Evolutionary conservation across 129 eudicot species (phyloP).

Genomic region (Deinandra increscens): DNA sequence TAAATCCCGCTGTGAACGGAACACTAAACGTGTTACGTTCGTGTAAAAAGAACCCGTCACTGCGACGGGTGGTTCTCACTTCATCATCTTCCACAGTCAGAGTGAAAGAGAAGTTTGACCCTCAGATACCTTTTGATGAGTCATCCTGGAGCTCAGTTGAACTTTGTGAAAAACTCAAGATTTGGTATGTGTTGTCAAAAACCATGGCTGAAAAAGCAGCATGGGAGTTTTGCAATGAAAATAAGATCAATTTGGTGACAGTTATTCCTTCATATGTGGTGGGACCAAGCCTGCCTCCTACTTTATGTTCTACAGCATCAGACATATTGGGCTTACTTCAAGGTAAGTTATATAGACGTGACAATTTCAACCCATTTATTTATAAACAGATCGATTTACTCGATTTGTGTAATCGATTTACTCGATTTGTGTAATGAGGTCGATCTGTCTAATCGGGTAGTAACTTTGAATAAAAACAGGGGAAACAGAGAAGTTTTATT

Average conservation of each 20-base stretch:
- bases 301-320: slow-evolving; percentile 67
- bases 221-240: slow-evolving; percentile 79
- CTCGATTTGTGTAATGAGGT: too few relatives aligned
- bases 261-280: slow-evolving; percentile 75
- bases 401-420: too few relatives aligned
- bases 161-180: slow-evolving; percentile 61
- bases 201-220: slow-evolving; percentile 85
- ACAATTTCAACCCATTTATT: neutral
- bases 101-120: slow-evolving; percentile 52
- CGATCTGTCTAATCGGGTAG: neutral
- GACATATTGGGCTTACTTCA: slow-evolving; percentile 80
- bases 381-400: neutral
- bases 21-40: slow-evolving; percentile 86
- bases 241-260: slow-evolving; percentile 66
- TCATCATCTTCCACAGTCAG: slow-evolving; percentile 89
- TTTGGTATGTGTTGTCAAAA: slow-evolving; percentile 83
- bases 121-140: slow-evolving; percentile 59
- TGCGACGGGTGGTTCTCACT: slow-evolving; percentile 82
- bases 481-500: slow-evolving; percentile 57
- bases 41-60: slow-evolving; percentile 71
- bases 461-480: slow-evolving; percentile 38
- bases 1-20: slow-evolving; percentile 83
- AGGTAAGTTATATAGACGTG: slow-evolving; percentile 44
- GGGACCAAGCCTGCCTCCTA: slow-evolving; percentile 81
- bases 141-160: slow-evolving; percentile 85